Base-by-base conservation (phyloP, 345 rosid species). In the Euphorbia peplus region DNA sequence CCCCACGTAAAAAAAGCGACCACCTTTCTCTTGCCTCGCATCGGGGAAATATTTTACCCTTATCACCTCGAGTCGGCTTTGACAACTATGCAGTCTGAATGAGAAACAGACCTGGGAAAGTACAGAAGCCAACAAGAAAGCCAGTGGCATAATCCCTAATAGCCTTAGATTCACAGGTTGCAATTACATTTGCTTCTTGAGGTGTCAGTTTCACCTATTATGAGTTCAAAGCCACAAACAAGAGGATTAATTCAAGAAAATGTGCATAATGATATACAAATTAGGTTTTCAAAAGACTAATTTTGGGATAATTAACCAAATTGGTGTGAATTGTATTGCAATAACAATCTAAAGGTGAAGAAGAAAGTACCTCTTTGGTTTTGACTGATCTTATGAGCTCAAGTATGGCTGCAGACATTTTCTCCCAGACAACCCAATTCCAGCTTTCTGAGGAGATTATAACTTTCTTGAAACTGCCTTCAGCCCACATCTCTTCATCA, bases 201-300 rank as follows among this genome's bases (percentile, higher is more conserved):
- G 69, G 62, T 18, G 86, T 83, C 75, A 81, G 37, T n/a, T 59
- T 63, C 74, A 67, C 83, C 87, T 84, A 63, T 30, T 84, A 63
- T 30, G 41, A 59, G 62, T 63, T 46, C 0, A n/a, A 50, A 19
- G 15, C 26, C 32, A 62, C 10, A 8, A 26, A 26, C 32, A 50
- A 2, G 47, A 48, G 46, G 25, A 58, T 48, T 35, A 57, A 51
- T 26, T 55, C n/a, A 24, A n/a, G 22, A 63, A 44, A 24, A 15
- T 19, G 5, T 19, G 13, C 58, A 50, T 10, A 18, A 12, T 15
- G n/a, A 14, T 32, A 64, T 29, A 2, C n/a, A 67, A 37, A 19
- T 35, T 35, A 16, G 10, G n/a, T 26, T 19, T 22, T 14, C 4
- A 13, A 16, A 4, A n/a, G n/a, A n/a, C n/a, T n/a, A n/a, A n/a